phyloP scores from a whole-genome alignment of 257 asterid species.

The Jaltomata sinuosa region DNA sequence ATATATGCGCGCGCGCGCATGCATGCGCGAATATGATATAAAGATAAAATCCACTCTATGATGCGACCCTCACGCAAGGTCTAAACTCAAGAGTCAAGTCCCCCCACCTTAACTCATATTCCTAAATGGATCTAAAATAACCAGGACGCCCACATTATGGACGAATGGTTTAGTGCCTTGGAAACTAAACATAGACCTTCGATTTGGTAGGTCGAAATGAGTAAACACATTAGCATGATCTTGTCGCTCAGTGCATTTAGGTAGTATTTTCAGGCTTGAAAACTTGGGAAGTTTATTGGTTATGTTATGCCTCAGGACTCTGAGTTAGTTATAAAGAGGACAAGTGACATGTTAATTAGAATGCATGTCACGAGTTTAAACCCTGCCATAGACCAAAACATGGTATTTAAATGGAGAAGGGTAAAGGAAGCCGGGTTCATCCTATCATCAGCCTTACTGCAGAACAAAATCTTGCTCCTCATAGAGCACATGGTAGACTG shows the following conservation, averaged over 20 bases:
- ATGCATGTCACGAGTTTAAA: neutral
- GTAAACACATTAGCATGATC: neutral
- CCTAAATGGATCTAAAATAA: neutral
- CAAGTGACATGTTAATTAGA: neutral
- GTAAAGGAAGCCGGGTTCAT: neutral
- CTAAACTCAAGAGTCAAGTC: neutral
- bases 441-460: neutral
- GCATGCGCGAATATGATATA: neutral
- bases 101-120: neutral
- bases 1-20: too few relatives aligned
- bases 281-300: neutral
- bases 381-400: neutral
- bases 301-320: neutral
- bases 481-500: neutral
- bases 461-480: neutral
- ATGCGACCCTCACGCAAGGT: neutral
- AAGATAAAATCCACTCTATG: neutral
- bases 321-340: neutral
- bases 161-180: too few relatives aligned
- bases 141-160: neutral
- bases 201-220: too few relatives aligned
- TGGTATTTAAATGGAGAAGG: neutral
- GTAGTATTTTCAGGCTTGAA: neutral
- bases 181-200: too few relatives aligned
- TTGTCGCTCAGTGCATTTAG: neutral